Base-by-base conservation (phyloP, 345 rosid species). In the Brassica rapa region DNA sequence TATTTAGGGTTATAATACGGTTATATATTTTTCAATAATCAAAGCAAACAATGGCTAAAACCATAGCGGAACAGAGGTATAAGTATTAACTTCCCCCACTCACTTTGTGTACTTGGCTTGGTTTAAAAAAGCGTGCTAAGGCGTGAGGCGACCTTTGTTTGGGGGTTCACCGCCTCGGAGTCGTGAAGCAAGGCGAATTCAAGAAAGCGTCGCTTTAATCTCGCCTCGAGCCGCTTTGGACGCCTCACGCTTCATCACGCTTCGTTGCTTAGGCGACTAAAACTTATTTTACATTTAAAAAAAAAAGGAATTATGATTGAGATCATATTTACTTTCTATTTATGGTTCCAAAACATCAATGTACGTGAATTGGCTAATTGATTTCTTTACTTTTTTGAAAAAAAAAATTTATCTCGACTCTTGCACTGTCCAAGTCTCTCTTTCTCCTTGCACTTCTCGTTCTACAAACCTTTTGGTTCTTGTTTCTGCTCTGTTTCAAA, bases 41-140 rank as follows among this genome's bases (percentile, higher is more conserved):
- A 37, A 37, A 37, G 10, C 43, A 37, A 37, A 37, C 43, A 37
- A 37, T 0, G 29, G 56, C 1, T 37, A 37, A 37, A 27, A 19
- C 12, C 23, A 23, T 19, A 55, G 21, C 32, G 10, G 12, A 56
- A 59, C 15, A 59, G 6, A 59, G 30, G 9, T 37, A 59, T 23
- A 24, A 5, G 4, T 23, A 10, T 23, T 23, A 9, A 23, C 30
- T 23, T 59, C n/a, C 32, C 30, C 8, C 39, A 30, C 29, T 5
- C 75, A 89, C 99, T 89, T 91, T 53, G 94, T 91, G 76, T 91
- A 90, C 76, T 87, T 91, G 90, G 19, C 19, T 19, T 19, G 19
- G 51, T 41, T 41, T 39, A 41, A 41, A 41, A 11, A 41, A 37
- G n/a, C 51, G 51, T 41, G n/a, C n/a, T 37, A 37, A 37, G 3